Evolutionary conservation across 805 yeast genomes (phyloP), one percentile per base, ranked within the genome.

Genomic region (Kodamaea hsintzibuensis): DNA sequence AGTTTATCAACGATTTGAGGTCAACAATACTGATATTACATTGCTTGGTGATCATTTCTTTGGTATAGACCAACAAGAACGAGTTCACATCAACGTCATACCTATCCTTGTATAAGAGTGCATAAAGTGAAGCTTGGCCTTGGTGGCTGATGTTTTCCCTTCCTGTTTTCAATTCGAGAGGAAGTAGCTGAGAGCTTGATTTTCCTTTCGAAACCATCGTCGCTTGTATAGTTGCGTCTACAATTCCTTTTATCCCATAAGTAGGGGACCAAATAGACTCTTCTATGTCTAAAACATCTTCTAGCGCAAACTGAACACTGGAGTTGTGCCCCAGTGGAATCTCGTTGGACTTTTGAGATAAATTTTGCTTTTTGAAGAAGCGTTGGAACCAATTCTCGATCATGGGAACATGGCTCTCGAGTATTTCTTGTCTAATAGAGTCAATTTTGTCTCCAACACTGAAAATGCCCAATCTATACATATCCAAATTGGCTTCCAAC

Each of bases 141-240:
- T 88, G 84, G 67, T 95, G 97, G 2, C 86, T 69, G 4, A 86
- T 67, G 39, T 83, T 76, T 47, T 82, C 83, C 33, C 77, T 70
- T 0, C 98, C 97, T 0, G 98, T 91, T 65, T 95, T 95, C 54
- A 95, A 83, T 66, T 95, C 99, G 72, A 95, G 74, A 0, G 98
- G 98, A 0, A 84, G 79, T 10, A 91, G 78, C 52, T 65, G 77
- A 35, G 74, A 81, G n/a, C 81, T 80, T 1, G 49, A 17, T 16
- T 12, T 9, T 2, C 33, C 37, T 18, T 33, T 38, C 14, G 16
- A 14, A 13, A 33, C 39, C 37, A 25, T 30, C 6, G 38, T 27
- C 13, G 49, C 42, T 59, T 87, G 88, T 1, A 91, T 78, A 0
- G 97, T 91, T 2, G 87, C 97, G 72, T 95, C 99, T 14, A 92